Evolutionary conservation across 176 grass and related monocot genomes (phyloP).

Genomic region (Alloteropsis semialata): DNA sequence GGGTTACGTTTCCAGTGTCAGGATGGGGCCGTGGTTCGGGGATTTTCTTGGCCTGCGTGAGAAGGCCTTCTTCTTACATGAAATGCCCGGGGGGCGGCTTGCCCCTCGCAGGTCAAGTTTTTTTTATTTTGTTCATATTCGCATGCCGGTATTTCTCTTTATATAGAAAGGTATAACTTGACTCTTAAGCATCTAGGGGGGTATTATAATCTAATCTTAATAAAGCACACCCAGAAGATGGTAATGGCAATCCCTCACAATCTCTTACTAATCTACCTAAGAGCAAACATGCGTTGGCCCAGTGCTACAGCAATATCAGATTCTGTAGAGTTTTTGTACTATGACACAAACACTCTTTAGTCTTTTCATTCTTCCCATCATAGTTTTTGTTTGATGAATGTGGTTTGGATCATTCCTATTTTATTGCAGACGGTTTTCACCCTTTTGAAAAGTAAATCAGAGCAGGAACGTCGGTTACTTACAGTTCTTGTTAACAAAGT

Average conservation of each 20-base stretch:
- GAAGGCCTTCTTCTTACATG: no score
- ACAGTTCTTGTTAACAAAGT: constrained; percentile 97
- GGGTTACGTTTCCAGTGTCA: no score
- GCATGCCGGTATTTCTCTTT: not conserved
- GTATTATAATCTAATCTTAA: not conserved
- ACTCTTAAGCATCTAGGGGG: not conserved
- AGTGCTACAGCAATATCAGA: no score
- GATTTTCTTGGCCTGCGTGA: no score
- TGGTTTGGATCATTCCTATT: not conserved
- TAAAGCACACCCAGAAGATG: not conserved
- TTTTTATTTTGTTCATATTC: no score
- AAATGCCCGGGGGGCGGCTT: no score
- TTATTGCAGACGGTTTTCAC: constrained; percentile 76
- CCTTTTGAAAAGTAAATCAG: constrained; percentile 88
- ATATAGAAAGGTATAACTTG: not conserved
- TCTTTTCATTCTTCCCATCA: not conserved
- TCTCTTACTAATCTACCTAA: not conserved
- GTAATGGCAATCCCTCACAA: no score
- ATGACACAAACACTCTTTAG: not conserved
- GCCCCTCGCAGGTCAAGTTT: no score
- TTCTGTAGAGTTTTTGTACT: no score
- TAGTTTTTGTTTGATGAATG: not conserved
- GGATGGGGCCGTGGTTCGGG: no score
- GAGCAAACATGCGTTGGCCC: not conserved
- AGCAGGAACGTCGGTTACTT: constrained; percentile 93